phyloP scores from a whole-genome alignment of 2,329 filamentous ascomycete species.

The Claviceps sorghi region DNA sequence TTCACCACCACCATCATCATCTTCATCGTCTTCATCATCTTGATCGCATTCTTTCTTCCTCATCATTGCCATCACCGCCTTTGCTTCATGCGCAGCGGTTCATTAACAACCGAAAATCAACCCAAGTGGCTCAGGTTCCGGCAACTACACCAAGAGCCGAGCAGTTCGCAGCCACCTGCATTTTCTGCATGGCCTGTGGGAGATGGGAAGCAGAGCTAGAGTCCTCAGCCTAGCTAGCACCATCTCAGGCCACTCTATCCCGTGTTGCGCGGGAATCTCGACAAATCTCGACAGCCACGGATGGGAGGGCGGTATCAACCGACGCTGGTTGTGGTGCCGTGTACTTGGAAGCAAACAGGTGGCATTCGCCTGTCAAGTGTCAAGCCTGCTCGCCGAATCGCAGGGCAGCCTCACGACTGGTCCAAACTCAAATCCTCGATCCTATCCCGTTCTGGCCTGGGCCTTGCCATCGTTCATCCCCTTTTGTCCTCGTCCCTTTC shows the following conservation, averaged over 20 bases:
- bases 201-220: neutral
- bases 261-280: neutral
- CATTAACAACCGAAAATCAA: neutral
- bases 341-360: neutral
- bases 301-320: neutral
- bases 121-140: too few relatives aligned
- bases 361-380: constrained; percentile 1
- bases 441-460: constrained; percentile 6
- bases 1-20: neutral
- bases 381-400: constrained; percentile 3
- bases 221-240: neutral
- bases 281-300: neutral
- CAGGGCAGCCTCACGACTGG: constrained; percentile 3
- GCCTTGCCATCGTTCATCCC: constrained; percentile 2
- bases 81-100: neutral
- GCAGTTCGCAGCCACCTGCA: neutral
- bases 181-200: neutral
- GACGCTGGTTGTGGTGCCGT: neutral
- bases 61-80: neutral
- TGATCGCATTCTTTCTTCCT: neutral
- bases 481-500: constrained; percentile 1
- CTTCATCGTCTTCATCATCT: neutral
- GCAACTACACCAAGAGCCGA: too few relatives aligned
- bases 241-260: neutral
- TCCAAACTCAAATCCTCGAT: constrained; percentile 6